Evolutionary conservation across 352 stramenopile genomes (phyloP).

Genomic region (Pythium myriotylum): DNA sequence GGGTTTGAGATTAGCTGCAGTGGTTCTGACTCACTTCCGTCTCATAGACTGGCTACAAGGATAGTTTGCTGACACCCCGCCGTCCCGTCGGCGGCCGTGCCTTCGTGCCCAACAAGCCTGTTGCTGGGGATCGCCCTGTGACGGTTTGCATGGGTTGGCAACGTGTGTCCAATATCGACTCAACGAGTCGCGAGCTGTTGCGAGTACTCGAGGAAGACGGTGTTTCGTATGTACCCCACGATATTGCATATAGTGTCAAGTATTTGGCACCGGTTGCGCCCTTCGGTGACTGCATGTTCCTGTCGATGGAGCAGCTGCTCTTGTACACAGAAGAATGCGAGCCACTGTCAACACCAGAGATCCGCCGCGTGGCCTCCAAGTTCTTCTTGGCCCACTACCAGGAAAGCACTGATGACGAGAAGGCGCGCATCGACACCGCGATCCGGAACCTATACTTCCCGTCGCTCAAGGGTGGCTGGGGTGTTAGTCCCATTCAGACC

Average conservation of each 20-base stretch:
- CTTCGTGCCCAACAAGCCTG: constrained; percentile 58
- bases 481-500: constrained; percentile 82
- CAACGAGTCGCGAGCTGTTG: constrained; percentile 70
- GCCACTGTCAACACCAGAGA: constrained; percentile 61
- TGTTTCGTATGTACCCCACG: constrained; percentile 84
- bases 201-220: constrained; percentile 83
- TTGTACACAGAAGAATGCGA: constrained; percentile 87
- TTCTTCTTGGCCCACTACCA: constrained; percentile 79
- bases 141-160: constrained; percentile 89
- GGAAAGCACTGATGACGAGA: constrained; percentile 53
- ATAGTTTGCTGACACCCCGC: constrained; percentile 67
- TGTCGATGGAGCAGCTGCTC: constrained; percentile 87
- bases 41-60: constrained; percentile 52
- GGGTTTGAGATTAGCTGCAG: too few species aligned
- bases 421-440: constrained; percentile 79
- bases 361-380: constrained; percentile 75
- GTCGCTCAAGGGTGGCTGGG: constrained; percentile 79
- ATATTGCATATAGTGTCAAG: constrained; percentile 89
- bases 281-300: constrained; percentile 86
- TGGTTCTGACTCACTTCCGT: too few species aligned
- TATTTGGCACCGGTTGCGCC: constrained; percentile 81
- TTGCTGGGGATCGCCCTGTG: constrained; percentile 70
- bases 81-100: constrained; percentile 51
- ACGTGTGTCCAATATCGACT: constrained; percentile 74
- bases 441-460: constrained; percentile 89